These are phyloP conservation scores for Craterostigma plantagineum DNA, from an alignment of 257 asterid genomes.

Conservation along the genomic window DNA sequence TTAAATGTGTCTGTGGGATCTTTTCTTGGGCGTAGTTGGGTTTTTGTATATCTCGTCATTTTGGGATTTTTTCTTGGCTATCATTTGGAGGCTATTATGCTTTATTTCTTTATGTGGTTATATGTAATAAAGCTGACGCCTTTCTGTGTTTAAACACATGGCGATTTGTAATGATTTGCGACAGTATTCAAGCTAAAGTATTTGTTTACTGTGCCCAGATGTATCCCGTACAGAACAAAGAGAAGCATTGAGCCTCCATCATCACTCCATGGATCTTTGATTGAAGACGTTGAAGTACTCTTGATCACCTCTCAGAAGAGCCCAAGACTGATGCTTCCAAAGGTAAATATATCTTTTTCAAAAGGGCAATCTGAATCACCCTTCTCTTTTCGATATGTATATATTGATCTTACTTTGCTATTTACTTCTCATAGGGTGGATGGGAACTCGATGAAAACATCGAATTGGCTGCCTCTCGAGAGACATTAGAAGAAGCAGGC, in stretches of 20 bases:
- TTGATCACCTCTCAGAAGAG: not conserved
- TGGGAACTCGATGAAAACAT: constrained; percentile 1
- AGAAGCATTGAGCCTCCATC: not conserved
- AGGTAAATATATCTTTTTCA: not conserved
- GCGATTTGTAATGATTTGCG: not conserved
- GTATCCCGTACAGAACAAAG: not conserved
- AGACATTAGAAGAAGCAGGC: constrained; percentile 1
- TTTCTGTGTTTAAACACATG: too few species aligned
- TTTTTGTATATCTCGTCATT: too few species aligned
- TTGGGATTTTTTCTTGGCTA: too few species aligned
- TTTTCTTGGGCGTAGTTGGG: too few species aligned
- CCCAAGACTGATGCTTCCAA: not conserved
- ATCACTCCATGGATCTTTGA: not conserved
- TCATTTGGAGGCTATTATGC: too few species aligned
- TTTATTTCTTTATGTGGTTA: too few species aligned
- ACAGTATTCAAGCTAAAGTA: not conserved
- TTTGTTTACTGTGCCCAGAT: not conserved
- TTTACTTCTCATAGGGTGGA: not conserved
- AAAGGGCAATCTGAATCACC: not conserved
- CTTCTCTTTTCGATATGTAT: not conserved
- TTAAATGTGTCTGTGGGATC: too few species aligned
- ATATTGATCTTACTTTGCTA: not conserved
- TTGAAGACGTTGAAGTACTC: not conserved
- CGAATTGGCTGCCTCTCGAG: not conserved
- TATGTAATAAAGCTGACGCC: too few species aligned